A percentile compares a stretch with the other conserved stretches of the same genome.
These are phyloP conservation scores for Sextonia rubra DNA, from an alignment of 164 flowering plant species.

Conservation along the genomic window DNA sequence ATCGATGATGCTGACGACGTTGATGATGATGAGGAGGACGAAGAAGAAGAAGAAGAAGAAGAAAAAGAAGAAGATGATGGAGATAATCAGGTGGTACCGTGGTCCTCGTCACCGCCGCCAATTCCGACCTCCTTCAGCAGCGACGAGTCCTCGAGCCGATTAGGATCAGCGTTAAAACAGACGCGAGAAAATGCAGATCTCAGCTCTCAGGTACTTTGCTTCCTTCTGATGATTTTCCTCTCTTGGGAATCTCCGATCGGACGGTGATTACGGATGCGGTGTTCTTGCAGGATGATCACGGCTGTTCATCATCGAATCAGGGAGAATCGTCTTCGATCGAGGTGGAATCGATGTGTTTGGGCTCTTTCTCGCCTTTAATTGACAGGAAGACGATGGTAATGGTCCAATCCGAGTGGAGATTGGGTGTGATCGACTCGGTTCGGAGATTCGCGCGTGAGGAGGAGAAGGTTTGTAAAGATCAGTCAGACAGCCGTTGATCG, in stretches of 20 bases:
- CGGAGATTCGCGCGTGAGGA: background rate
- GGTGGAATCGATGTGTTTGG: conserved; percentile 1
- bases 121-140: conserved; percentile 21
- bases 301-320: background rate
- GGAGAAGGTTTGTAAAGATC: background rate
- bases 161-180: conserved; percentile 24
- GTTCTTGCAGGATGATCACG: background rate
- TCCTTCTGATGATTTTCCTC: background rate
- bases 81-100: conserved; percentile 40
- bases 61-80: conserved; percentile 24
- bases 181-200: conserved; percentile 28
- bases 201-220: conserved; percentile 25
- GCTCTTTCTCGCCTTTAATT: background rate
- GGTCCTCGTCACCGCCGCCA: conserved; percentile 34
- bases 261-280: background rate
- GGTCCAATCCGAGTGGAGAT: background rate
- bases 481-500: background rate
- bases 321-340: background rate
- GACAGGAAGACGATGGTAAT: background rate
- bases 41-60: conserved; percentile 3
- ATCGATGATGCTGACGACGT: conserved; percentile 6
- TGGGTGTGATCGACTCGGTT: background rate
- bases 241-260: background rate
- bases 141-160: conserved; percentile 20
- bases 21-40: conserved; percentile 7